A percentile compares a stretch with the other conserved stretches of the same genome.
Conservation (phyloP, 257 asterid species). For the Henckelia pumila region DNA sequence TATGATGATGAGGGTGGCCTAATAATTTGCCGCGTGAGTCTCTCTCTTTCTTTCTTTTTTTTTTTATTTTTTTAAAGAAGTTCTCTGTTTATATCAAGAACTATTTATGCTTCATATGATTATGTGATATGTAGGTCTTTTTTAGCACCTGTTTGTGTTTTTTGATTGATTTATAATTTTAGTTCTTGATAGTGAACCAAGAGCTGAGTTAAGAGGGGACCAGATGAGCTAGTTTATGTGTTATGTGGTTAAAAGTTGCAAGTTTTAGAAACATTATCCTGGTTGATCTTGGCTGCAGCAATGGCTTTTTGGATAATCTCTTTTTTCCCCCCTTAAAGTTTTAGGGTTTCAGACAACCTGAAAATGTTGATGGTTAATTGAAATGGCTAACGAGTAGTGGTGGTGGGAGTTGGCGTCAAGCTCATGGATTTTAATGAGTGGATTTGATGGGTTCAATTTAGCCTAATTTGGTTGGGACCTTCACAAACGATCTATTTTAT, state of each 20-base stretch:
- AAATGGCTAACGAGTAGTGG: background rate
- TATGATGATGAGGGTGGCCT: constrained; percentile 86
- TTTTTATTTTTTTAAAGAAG: background rate
- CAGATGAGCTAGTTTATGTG: background rate
- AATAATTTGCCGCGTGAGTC: constrained; percentile 77
- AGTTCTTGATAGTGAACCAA: background rate
- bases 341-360: constrained; percentile 8
- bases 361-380: background rate
- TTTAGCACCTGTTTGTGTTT: background rate
- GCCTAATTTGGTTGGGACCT: background rate
- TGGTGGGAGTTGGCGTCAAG: background rate
- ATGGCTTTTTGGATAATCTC: too few species aligned
- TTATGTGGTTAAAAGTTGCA: background rate
- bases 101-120: background rate
- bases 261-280: background rate
- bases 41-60: background rate
- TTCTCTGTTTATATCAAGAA: too few species aligned
- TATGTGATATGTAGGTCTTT: background rate
- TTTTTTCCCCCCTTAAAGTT: too few species aligned
- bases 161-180: background rate
- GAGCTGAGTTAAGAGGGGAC: background rate
- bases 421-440: background rate
- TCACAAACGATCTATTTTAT: background rate
- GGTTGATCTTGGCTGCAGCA: too few species aligned
- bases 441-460: background rate